phyloP scores from a whole-genome alignment of 331 rosid genomes.

The Malus hybrid region DNA sequence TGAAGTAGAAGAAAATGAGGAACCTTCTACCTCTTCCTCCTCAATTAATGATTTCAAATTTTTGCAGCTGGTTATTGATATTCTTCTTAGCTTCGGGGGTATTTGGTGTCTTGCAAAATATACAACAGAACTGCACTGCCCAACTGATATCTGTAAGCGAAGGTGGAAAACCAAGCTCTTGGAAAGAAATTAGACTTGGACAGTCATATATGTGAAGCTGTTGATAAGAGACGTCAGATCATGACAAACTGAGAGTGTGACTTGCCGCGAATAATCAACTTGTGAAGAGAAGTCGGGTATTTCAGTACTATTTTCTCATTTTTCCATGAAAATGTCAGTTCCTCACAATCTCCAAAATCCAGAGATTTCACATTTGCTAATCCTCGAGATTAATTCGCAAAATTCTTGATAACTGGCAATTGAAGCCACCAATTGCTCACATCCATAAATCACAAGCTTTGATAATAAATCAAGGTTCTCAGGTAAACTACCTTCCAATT shows the following conservation, averaged over 20 bases:
- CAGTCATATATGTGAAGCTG: not conserved
- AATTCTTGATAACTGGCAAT: conserved; percentile 3
- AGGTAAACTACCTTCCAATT: conserved; percentile 1
- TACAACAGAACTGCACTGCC: not conserved
- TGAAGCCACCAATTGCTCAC: conserved; percentile 4
- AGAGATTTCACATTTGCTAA: not conserved
- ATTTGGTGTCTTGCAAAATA: conserved; percentile 5
- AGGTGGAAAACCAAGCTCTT: conserved; percentile 1
- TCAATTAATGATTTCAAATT: conserved; percentile 9
- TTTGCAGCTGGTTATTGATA: conserved; percentile 6
- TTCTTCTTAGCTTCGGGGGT: conserved; percentile 11
- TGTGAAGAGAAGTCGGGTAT: not conserved
- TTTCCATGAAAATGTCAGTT: conserved; percentile 1
- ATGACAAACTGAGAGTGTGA: not conserved
- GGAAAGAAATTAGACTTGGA: conserved; percentile 2
- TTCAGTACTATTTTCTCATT: not conserved
- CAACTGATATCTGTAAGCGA: conserved; percentile 5
- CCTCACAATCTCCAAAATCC: too few relatives aligned
- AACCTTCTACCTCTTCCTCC: not conserved
- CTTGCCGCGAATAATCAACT: not conserved
- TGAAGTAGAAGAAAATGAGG: not conserved
- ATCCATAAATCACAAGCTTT: not conserved
- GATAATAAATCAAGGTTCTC: conserved; percentile 1
- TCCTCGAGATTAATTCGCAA: not conserved
- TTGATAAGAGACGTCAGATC: not conserved